Base-by-base conservation (phyloP, 108 stramenopile species). In the Licmophora abbreviata region DNA sequence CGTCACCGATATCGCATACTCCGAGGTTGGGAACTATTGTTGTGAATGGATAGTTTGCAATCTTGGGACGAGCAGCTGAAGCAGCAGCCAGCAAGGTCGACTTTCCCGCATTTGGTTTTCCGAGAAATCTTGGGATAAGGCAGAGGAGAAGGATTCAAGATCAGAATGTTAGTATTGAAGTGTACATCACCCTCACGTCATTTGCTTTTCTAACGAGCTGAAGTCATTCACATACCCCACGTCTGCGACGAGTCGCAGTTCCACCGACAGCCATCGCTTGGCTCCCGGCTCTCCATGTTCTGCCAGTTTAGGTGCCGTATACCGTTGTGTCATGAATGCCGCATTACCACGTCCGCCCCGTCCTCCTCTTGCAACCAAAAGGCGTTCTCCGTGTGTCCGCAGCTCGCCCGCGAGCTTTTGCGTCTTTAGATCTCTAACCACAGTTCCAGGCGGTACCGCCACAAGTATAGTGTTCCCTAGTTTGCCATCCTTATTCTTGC, bases 61-160 rank as follows among this genome's bases (percentile, higher is more conserved):
- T 95, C 60, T 98, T 98, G 12, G 97, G 97, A 54, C 70, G 59
- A 12, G 95, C 95, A 22, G 88, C 85, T 21, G 77, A 81, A 20
- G 87, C 77, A 18, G 86, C 79, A 33, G 81, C 83, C 58, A 98
- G 56, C 23, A 98, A 61, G 0, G 97, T 96, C 28, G 81, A 84
- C 77, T 98, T 98, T 48, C 97, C 97, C n/a, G 97, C 97, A 77
- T 96, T 98, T n/a, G 97, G 97, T 66, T 83, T 79, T 32, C 97
- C 97, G 47, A 98, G 61, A 50, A 98, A n/a, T n/a, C n/a, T n/a
- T n/a, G n/a, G n/a, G n/a, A n/a, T n/a, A n/a, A n/a, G n/a, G n/a
- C n/a, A n/a, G n/a, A n/a, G n/a, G n/a, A n/a, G n/a, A n/a, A n/a
- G n/a, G n/a, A n/a, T n/a, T n/a, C n/a, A n/a, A n/a, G n/a, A n/a